Percentiles rank a stretch among this genome's conserved stretches.
Evolutionary conservation across 148 eudicot species (phyloP).

Genomic region (Heliosperma pusillum): DNA sequence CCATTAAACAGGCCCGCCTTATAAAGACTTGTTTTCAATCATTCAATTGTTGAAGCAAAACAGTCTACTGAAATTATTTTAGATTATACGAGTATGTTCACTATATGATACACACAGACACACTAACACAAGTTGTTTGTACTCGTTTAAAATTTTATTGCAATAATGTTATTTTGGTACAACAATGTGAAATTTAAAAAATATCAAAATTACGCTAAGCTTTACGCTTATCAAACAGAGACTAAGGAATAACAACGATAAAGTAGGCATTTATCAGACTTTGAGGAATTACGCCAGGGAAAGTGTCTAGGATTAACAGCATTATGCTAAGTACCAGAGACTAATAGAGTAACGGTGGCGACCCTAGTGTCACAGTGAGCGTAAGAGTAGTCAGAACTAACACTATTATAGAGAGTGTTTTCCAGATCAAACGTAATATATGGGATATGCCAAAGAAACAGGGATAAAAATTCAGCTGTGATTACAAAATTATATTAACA

Average conservation of each 20-base stretch:
- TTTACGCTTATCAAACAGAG: background rate
- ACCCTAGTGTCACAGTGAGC: background rate
- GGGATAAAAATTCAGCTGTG: background rate
- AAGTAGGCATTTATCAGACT: background rate
- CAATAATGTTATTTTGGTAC: too few relatives aligned
- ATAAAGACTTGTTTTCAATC: constrained; percentile 25
- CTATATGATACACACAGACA: background rate
- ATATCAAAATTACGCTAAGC: background rate
- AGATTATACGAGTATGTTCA: background rate
- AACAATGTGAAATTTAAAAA: background rate
- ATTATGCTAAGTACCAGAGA: background rate
- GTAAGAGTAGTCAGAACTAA: background rate
- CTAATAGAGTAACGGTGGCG: background rate
- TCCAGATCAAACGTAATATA: background rate
- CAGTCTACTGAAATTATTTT: background rate
- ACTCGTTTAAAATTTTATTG: background rate
- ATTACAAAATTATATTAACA: background rate
- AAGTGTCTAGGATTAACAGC: background rate
- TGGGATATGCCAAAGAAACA: background rate
- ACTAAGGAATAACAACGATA: background rate
- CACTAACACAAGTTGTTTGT: background rate
- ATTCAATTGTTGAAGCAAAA: constrained; percentile 20
- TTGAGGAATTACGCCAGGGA: background rate
- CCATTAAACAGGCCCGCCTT: constrained; percentile 29
- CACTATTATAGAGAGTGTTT: background rate